Evolutionary conservation across 2,329 filamentous ascomycete genomes (phyloP).

Genomic region (Tolypocladium guangdongense): DNA sequence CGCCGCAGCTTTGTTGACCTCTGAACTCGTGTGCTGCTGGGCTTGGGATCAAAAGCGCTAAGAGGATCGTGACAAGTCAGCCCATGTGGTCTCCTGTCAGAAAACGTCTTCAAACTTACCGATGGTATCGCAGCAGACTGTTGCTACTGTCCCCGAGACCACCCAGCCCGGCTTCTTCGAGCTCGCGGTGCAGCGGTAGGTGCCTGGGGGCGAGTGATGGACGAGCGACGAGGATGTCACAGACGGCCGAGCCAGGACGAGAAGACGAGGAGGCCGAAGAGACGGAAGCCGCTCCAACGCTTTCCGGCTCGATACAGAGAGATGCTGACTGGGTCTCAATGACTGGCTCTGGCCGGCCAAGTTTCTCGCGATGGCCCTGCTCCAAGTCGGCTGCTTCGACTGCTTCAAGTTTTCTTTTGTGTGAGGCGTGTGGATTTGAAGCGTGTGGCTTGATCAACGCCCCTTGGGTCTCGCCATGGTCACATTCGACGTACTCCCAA

Average conservation of each 20-base stretch:
- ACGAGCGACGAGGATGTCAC: neutral
- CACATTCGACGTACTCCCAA: neutral
- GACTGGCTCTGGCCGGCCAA: neutral
- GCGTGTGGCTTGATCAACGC: neutral
- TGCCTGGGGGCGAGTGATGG: neutral
- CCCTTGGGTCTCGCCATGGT: neutral
- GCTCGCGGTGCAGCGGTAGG: neutral
- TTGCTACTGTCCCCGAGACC: constrained; percentile 1
- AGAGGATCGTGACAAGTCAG: neutral
- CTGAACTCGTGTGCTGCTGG: no score
- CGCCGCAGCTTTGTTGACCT: neutral
- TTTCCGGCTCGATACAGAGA: neutral
- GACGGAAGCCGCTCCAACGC: neutral
- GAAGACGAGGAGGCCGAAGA: neutral
- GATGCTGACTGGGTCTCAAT: neutral
- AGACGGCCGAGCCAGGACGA: neutral
- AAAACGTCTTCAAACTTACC: neutral
- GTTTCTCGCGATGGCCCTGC: neutral
- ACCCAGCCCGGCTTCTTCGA: constrained; percentile 4
- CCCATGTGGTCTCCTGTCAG: neutral
- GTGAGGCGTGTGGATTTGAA: neutral
- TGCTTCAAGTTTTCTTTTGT: neutral
- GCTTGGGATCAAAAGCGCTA: neutral
- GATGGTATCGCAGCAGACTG: constrained; percentile 1
- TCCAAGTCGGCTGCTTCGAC: neutral